Conservation (phyloP, 805 yeast genomes). For the Starmerella cellae region DNA sequence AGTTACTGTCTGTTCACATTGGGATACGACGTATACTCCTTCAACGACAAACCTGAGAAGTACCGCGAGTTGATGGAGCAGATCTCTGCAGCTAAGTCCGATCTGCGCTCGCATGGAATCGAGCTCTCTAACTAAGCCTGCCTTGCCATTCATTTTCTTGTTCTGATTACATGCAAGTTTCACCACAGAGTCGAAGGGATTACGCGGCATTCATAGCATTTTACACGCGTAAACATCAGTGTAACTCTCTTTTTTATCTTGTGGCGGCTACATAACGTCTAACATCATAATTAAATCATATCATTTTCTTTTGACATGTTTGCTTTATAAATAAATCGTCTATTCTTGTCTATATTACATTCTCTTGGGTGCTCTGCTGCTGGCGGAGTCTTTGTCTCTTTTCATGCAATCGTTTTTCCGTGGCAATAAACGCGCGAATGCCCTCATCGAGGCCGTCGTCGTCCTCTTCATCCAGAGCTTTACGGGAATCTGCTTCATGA, state of each 20-base stretch:
- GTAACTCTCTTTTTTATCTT: too few species aligned
- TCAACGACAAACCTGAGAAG: slow-evolving; percentile 58
- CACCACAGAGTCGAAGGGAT: not conserved
- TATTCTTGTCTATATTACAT: too few species aligned
- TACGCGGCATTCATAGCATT: too few species aligned
- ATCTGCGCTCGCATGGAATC: slow-evolving; percentile 43
- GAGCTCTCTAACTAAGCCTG: slow-evolving; percentile 1
- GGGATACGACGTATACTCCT: slow-evolving; percentile 55
- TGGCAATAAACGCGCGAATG: slow-evolving; percentile 68
- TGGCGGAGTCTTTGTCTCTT: not conserved
- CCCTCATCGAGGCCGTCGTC: slow-evolving; percentile 55
- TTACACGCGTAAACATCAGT: too few species aligned
- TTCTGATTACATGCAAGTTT: too few species aligned
- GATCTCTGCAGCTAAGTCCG: slow-evolving; percentile 51
- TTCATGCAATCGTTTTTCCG: slow-evolving; percentile 47
- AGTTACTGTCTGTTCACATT: slow-evolving; percentile 53
- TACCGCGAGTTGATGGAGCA: slow-evolving; percentile 46
- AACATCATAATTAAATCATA: too few species aligned
- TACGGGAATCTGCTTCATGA: slow-evolving; percentile 18
- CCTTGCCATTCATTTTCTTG: not conserved
- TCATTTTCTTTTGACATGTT: too few species aligned
- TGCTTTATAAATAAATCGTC: too few species aligned
- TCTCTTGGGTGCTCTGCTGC: too few species aligned
- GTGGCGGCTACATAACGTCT: too few species aligned
- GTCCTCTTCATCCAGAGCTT: slow-evolving; percentile 24